Evolutionary conservation across 805 yeast species (phyloP).

Genomic region (Grigorovia humatica): DNA sequence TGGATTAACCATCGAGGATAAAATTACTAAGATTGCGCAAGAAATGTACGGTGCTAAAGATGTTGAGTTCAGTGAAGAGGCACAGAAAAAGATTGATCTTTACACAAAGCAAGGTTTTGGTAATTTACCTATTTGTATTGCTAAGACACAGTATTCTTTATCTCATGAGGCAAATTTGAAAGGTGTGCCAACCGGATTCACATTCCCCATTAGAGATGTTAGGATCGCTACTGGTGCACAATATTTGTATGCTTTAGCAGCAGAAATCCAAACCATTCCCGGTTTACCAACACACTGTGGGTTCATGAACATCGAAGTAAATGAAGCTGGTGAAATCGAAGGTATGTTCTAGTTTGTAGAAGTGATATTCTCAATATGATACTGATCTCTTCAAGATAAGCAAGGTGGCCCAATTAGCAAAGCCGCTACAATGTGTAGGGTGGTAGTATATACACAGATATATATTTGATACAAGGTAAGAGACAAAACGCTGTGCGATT

Average conservation of each 20-base stretch:
- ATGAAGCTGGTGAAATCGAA: constrained; percentile 71
- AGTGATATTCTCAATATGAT: not conserved
- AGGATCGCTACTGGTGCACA: constrained; percentile 66
- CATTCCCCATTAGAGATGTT: constrained; percentile 72
- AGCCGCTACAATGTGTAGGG: too few species aligned
- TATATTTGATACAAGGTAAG: not conserved
- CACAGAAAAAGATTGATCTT: constrained; percentile 55
- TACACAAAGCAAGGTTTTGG: constrained; percentile 70
- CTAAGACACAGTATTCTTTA: constrained; percentile 76
- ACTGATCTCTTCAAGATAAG: too few species aligned
- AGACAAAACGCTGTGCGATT: not conserved
- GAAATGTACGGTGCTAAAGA: constrained; percentile 72
- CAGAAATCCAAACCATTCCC: constrained; percentile 78
- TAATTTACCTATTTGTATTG: constrained; percentile 71
- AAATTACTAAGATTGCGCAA: constrained; percentile 54
- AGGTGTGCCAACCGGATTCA: constrained; percentile 76
- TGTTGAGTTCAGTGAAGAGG: constrained; percentile 59
- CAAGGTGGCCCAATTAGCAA: too few species aligned
- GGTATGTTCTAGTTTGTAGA: constrained; percentile 46
- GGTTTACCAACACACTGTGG: constrained; percentile 82
- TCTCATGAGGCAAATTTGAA: constrained; percentile 75
- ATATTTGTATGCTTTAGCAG: constrained; percentile 74
- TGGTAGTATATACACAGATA: not conserved
- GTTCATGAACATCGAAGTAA: constrained; percentile 76
- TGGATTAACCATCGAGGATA: constrained; percentile 52